Evolutionary conservation across 2,329 filamentous ascomycete genomes (phyloP).

Genomic region (Rutstroemia sp.): DNA sequence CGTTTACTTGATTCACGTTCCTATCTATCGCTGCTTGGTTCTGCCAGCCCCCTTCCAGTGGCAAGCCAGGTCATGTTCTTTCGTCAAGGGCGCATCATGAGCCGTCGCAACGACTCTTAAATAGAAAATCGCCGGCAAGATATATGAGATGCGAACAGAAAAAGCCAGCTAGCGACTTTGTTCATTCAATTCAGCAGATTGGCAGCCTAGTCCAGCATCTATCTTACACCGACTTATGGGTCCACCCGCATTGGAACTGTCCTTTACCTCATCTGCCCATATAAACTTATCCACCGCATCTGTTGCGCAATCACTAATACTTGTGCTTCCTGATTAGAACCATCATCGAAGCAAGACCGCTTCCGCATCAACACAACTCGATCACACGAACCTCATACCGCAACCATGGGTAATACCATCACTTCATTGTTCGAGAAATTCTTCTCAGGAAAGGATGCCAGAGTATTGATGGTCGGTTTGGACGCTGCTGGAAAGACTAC

Average conservation of each 20-base stretch:
- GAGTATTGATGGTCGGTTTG: constrained; percentile 99
- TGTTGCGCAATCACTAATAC: constrained; percentile 12
- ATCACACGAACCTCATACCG: constrained; percentile 35
- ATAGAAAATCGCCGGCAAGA: not conserved
- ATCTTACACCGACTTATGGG: constrained; percentile 13
- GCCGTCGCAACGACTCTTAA: not conserved
- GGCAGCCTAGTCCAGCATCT: constrained; percentile 20
- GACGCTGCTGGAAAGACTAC: constrained; percentile 99
- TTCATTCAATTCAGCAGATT: constrained; percentile 10
- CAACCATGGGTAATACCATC: constrained; percentile 95
- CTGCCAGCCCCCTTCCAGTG: not conserved
- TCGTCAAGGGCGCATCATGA: constrained; percentile 2
- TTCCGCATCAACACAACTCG: constrained; percentile 27
- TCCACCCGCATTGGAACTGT: constrained; percentile 19
- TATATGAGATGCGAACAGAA: not conserved
- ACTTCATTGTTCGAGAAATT: constrained; percentile 94
- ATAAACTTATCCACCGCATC: constrained; percentile 12
- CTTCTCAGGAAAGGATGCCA: constrained; percentile 99
- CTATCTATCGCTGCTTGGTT: no score
- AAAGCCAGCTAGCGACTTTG: not conserved
- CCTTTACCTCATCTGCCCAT: constrained; percentile 14
- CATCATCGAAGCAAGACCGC: constrained; percentile 23
- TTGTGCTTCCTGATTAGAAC: constrained; percentile 13
- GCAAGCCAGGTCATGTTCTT: constrained; percentile 4
- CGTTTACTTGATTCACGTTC: no score